Base-by-base conservation (phyloP, 1,139 yeast species). In the Candida sanyaensis region DNA sequence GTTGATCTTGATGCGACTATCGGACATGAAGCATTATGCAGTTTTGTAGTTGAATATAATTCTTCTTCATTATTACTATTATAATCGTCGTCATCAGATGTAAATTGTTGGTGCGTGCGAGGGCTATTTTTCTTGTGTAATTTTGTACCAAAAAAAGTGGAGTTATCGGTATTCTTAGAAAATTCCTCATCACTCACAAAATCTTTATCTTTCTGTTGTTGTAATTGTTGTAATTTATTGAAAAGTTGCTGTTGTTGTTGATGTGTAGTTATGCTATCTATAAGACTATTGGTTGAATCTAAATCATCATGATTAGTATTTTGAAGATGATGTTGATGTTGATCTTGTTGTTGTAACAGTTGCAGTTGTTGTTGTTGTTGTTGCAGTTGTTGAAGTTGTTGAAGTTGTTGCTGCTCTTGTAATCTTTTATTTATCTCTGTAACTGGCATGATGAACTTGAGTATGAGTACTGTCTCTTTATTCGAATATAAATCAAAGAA, bases 391-490 rank as follows among this genome's bases (percentile, higher is more conserved):
- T n/a, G n/a, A n/a, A n/a, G n/a, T n/a, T 47, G 51, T 40, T 46
- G 43, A 29, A 27, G 32, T 23, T 37, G 40, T 37, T 37, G 37
- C 12, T 23, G 43, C 12, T 36, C 31, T 24, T 31, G 42, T 17
- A 30, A 32, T 24, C 21, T 33, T 10, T 39, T 41, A 34, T 49
- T 44, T 27, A 45, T 44, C 29, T 51, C 55, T 37, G 53, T 51
- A 6, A 51, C 54, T 12, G 55, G 55, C 55, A 52, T 51, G 10
- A 1, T 41, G 13, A 37, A 29, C 10, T 10, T 8, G n/a, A 30
- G 40, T 6, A 4, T 24, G 42, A 4, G 6, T n/a, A n/a, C n/a
- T n/a, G n/a, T n/a, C n/a, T 30, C 10, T 11, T 17, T 12, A 23
- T 13, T 17, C 3, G 21, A 17, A 17, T 17, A 17, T 17, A 3